These are phyloP conservation scores for Suillus sp. DNA, from an alignment of 768 basidiomycete species.

Conservation along the genomic window DNA sequence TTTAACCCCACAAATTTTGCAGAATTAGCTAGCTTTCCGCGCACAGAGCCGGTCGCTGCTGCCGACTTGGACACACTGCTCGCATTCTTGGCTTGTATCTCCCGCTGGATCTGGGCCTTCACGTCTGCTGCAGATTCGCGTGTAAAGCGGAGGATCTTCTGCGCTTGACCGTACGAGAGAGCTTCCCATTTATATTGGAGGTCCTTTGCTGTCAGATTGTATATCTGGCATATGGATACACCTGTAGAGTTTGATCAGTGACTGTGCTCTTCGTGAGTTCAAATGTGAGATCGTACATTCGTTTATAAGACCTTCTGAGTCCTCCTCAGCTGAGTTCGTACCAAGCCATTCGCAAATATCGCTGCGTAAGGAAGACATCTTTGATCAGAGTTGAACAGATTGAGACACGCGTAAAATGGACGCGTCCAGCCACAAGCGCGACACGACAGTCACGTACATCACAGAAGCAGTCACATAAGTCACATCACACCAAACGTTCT, in stretches of 20 bases:
- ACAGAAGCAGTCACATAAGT: background rate
- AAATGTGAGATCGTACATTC: slow-evolving; percentile 48
- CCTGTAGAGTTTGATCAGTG: slow-evolving; percentile 43
- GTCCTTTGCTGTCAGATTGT: slow-evolving; percentile 51
- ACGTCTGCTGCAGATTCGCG: slow-evolving; percentile 47
- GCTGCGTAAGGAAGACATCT: slow-evolving; percentile 26
- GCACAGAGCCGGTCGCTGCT: background rate
- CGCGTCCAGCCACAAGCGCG: slow-evolving; percentile 9
- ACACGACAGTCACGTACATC: background rate
- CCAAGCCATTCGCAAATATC: slow-evolving; percentile 31
- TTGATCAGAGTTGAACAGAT: slow-evolving; percentile 8
- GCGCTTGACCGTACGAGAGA: slow-evolving; percentile 32
- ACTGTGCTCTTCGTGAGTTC: background rate
- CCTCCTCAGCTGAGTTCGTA: slow-evolving; percentile 36
- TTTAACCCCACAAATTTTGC: slow-evolving; percentile 18
- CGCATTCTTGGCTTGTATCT: slow-evolving; percentile 27
- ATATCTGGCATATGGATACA: slow-evolving; percentile 62
- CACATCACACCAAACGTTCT: background rate
- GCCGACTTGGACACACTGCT: slow-evolving; percentile 22
- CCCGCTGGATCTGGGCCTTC: slow-evolving; percentile 47
- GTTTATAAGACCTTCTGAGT: slow-evolving; percentile 39
- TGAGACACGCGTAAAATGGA: background rate
- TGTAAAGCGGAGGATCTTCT: slow-evolving; percentile 48
- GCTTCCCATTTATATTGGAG: slow-evolving; percentile 76
- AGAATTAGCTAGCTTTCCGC: slow-evolving; percentile 12